Base-by-base conservation (phyloP, 148 eudicot genomes). In the Cornus florida region DNA sequence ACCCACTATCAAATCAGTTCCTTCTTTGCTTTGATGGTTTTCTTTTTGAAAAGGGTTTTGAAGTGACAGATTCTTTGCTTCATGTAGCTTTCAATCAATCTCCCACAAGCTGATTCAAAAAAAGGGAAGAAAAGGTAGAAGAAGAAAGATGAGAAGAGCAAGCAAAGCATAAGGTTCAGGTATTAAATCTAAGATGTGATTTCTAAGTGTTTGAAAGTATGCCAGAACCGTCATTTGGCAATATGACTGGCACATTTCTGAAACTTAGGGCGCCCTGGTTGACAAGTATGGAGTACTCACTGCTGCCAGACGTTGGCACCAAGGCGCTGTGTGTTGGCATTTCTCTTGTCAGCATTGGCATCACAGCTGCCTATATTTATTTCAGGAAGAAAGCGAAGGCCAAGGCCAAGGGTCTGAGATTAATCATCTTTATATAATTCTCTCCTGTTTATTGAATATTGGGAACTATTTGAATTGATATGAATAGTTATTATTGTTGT, bases 311-410 rank as follows among this genome's bases (percentile, higher is more conserved):
- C 22, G 50, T 56, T 24, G 53, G 80, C 59, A 20, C 5, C 14
- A 5, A 14, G 0, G 7, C 75, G 28, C 19, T 80, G 35, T 76
- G 72, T 65, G 31, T 85, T 39, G 75, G 24, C 31, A 53, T 82
- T 39, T 84, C 89, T 59, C 69, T 80, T 50, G 71, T 76, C 77
- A 83, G 53, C 31, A 33, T 75, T 72, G 50, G 60, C 76, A 39
- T 69, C 48, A 74, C 57, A 24, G 56, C 59, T 72, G 71, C 73
- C 65, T 77, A 39, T 71, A 67, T n/a, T 75, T 76, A 24, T 73
- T 71, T 24, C 69, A 84, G 6, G 69, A 84, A 74, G 74, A 82
- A 84, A 53, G 84, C 28, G 28, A 28, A 28, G 28, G 28, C 79
- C 48, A 77, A 76, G 28, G 28, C 79, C 48, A 77, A 76, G 79